Conservation (phyloP, 805 yeast genomes). For the Kodamaea restingae region DNA sequence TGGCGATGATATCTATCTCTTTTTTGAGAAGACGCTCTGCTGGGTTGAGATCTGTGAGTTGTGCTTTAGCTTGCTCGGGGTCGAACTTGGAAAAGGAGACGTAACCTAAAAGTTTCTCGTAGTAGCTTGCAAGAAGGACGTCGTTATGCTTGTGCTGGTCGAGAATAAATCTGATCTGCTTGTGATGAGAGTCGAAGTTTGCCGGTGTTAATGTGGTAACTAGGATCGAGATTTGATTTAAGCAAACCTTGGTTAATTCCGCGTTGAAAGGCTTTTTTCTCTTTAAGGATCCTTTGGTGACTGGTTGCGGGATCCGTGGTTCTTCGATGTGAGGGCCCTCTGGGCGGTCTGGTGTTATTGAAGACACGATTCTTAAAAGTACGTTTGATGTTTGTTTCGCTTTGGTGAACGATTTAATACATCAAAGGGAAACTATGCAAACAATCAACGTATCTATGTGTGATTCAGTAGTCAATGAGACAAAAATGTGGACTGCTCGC, state of each 20-base stretch:
- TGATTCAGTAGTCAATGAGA: neutral
- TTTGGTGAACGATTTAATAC: slow-evolving; percentile 2
- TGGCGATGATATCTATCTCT: slow-evolving; percentile 23
- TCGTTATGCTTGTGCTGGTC: slow-evolving; percentile 20
- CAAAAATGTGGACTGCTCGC: neutral
- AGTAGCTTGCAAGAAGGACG: slow-evolving; percentile 17
- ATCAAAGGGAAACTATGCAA: slow-evolving; percentile 4
- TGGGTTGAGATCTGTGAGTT: slow-evolving; percentile 12
- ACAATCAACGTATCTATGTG: slow-evolving; percentile 1
- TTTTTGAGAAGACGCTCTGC: slow-evolving; percentile 25
- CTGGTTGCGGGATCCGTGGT: slow-evolving; percentile 12
- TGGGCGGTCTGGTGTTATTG: slow-evolving; percentile 32
- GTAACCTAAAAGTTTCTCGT: slow-evolving; percentile 16
- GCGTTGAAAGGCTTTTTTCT: slow-evolving; percentile 14
- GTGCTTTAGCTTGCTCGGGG: slow-evolving; percentile 6
- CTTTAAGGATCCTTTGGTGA: slow-evolving; percentile 6
- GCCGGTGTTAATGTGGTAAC: slow-evolving; percentile 40
- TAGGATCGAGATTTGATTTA: slow-evolving; percentile 53
- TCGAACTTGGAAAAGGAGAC: slow-evolving; percentile 14
- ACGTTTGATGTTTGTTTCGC: slow-evolving; percentile 5
- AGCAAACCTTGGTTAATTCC: slow-evolving; percentile 36
- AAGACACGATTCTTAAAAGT: slow-evolving; percentile 27
- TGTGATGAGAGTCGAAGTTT: slow-evolving; percentile 36
- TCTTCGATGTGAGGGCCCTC: slow-evolving; percentile 29
- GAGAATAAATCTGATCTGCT: slow-evolving; percentile 47